Conservation (phyloP, 495 filamentous ascomycete genomes). For the Mytilinidion resinicola region DNA sequence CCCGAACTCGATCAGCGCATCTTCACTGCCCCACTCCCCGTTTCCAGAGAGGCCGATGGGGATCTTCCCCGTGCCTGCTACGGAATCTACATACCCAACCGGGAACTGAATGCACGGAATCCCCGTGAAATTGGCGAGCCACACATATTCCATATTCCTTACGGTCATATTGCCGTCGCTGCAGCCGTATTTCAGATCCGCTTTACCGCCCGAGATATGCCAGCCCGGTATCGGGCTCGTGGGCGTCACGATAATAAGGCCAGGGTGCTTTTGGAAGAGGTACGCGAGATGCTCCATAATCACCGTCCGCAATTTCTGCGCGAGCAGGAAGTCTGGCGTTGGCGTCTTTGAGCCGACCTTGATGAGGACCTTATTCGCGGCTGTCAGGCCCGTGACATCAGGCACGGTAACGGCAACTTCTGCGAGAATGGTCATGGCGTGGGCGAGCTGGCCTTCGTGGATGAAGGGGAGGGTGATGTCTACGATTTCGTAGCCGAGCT, state of each 20-base stretch:
- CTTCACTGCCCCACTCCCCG: constrained; percentile 83
- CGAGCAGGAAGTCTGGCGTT: constrained; percentile 62
- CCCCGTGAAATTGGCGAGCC: constrained; percentile 77
- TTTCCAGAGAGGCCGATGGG: constrained; percentile 88
- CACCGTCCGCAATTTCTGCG: constrained; percentile 66
- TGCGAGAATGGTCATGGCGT: constrained; percentile 70
- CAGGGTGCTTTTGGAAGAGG: constrained; percentile 66
- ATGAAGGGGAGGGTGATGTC: constrained; percentile 72
- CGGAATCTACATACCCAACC: constrained; percentile 57
- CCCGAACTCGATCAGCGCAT: constrained; percentile 69
- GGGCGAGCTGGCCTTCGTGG: constrained; percentile 67
- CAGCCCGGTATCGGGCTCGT: constrained; percentile 74
- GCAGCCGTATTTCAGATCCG: constrained; percentile 58
- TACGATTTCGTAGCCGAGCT: constrained; percentile 59
- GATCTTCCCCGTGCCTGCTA: constrained; percentile 47
- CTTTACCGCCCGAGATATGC: constrained; percentile 48
- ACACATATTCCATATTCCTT: constrained; percentile 81
- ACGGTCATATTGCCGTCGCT: constrained; percentile 67
- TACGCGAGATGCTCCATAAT: constrained; percentile 77
- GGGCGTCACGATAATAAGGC: constrained; percentile 72
- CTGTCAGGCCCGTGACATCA: constrained; percentile 47
- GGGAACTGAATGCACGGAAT: constrained; percentile 74
- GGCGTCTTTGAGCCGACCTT: constrained; percentile 56
- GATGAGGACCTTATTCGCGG: constrained; percentile 70
- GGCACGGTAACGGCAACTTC: constrained; percentile 27